Percentiles rank a stretch among this genome's conserved stretches.
Conservation (phyloP, 805 yeast species). For the Saccharomycodes ludwigii region DNA sequence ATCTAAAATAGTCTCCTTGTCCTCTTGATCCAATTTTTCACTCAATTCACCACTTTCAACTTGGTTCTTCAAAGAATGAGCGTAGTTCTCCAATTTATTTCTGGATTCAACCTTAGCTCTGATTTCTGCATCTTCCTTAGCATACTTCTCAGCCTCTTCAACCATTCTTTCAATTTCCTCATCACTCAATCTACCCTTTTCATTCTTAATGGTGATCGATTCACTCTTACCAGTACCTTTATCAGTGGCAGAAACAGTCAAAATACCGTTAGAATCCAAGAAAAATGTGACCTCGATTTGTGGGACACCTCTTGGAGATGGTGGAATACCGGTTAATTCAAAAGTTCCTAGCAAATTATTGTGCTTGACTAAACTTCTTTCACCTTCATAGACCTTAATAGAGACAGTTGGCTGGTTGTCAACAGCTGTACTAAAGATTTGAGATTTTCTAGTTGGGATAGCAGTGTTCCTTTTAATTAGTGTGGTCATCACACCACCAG, state of each 20-base stretch:
- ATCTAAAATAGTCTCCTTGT: conserved; percentile 77
- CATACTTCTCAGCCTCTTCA: conserved; percentile 90
- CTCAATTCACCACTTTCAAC: conserved; percentile 53
- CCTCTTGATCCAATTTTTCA: conserved; percentile 75
- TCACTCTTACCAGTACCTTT: conserved; percentile 91
- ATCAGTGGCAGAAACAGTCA: conserved; percentile 78
- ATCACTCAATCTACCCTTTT: conserved; percentile 85
- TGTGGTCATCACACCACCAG: conserved; percentile 96
- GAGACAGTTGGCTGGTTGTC: conserved; percentile 93
- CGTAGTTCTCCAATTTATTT: conserved; percentile 80
- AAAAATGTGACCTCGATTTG: conserved; percentile 86
- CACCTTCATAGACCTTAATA: conserved; percentile 93
- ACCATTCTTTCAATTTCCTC: conserved; percentile 97
- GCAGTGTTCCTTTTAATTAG: conserved; percentile 90
- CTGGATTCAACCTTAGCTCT: conserved; percentile 81
- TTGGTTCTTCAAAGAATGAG: conserved; percentile 69
- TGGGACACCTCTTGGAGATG: conserved; percentile 87
- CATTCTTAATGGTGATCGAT: conserved; percentile 84
- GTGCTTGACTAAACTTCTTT: conserved; percentile 88
- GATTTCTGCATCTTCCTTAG: conserved; percentile 78
- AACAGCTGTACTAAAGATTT: conserved; percentile 89
- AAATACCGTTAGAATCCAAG: conserved; percentile 76
- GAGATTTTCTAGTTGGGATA: conserved; percentile 90
- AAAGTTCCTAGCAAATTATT: conserved; percentile 83
- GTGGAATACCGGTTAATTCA: conserved; percentile 77